These are phyloP conservation scores for Guyanaporus albipodus DNA, from an alignment of 768 basidiomycete species.

Conservation along the genomic window DNA sequence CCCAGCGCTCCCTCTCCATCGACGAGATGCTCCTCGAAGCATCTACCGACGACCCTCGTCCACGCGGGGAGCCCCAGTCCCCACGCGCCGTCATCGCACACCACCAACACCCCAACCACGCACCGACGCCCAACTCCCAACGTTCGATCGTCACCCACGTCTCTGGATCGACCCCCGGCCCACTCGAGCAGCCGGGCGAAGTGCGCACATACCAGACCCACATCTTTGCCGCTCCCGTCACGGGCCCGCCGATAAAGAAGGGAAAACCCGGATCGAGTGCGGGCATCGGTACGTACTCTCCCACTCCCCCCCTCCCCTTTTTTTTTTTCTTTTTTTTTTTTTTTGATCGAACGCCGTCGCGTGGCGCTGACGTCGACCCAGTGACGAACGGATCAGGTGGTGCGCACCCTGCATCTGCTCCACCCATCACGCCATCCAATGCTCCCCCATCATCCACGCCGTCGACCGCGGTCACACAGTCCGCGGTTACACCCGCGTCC, in stretches of 20 bases:
- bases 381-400: slow-evolving; percentile 23
- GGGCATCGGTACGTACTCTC: slow-evolving; percentile 23
- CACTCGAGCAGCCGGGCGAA: slow-evolving; percentile 34
- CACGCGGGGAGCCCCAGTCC: slow-evolving; percentile 31
- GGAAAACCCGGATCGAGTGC: slow-evolving; percentile 38
- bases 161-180: slow-evolving; percentile 19
- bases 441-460: slow-evolving; percentile 18
- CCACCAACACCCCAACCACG: slow-evolving; percentile 31
- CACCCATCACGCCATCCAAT: slow-evolving; percentile 8
- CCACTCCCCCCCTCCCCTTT: too few relatives aligned
- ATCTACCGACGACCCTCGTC: slow-evolving; percentile 36
- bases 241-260: slow-evolving; percentile 70
- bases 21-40: slow-evolving; percentile 50
- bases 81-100: slow-evolving; percentile 27
- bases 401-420: too few relatives aligned
- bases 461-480: neutral
- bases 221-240: slow-evolving; percentile 70
- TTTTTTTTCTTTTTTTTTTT: too few relatives aligned
- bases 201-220: slow-evolving; percentile 56
- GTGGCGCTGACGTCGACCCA: slow-evolving; percentile 12
- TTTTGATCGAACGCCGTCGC: neutral
- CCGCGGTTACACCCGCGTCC: slow-evolving; percentile 1
- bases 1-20: slow-evolving; percentile 33
- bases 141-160: slow-evolving; percentile 23
- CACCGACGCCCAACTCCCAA: slow-evolving; percentile 9